Evolutionary conservation across 176 grass and related monocot species (phyloP), one percentile per base, ranked within the genome.

Genomic region (Paspalum notatum): DNA sequence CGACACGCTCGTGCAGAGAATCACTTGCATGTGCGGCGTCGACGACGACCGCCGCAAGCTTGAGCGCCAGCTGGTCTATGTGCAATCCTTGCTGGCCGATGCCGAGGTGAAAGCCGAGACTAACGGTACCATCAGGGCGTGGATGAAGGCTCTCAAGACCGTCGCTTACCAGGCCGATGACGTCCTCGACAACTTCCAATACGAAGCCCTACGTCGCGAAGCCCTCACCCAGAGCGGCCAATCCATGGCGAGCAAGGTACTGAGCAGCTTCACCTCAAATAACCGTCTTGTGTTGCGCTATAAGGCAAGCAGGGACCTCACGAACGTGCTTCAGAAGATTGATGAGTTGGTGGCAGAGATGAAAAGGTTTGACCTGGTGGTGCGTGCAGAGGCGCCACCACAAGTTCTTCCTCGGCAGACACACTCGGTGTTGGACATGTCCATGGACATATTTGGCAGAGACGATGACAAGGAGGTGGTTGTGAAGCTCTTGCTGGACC

Each of bases 121-220:
- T 13, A 7, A n/a, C 14, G 39, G 2, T 0, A 38, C 47, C 14
- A 60, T 53, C 1, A 3, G 1, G 77, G 5, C 0, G 65, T 87
- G 80, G 87, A 67, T 87, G 61, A 47, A 12, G 62, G 74, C 54
- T 0, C 71, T 90, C 54, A 75, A n/a, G 78, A 40, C 74, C 18
- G 81, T 12, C 0, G 77, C 84, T 0, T 85, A 87, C 73, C 37
- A 78, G 38, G 91, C 72, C 16, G 80, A 90, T 3, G 84, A 93
- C 21, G 21, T 90, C 52, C 81, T 90, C 9, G 91, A 88, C 16
- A 53, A 75, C 9, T 82, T 90, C 48, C 57, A 68, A 45, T 82
- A 87, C 8, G 84, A 82, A 60, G 71, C 78, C 1, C 58, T 90
- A 47, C 76, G 58, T 0, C 75, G 12, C 0, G 77, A 89, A 55